Percentiles rank a stretch among this genome's conserved stretches.
Evolutionary conservation across 139 green algal species (phyloP).

Genomic region (Closterium sp.): DNA sequence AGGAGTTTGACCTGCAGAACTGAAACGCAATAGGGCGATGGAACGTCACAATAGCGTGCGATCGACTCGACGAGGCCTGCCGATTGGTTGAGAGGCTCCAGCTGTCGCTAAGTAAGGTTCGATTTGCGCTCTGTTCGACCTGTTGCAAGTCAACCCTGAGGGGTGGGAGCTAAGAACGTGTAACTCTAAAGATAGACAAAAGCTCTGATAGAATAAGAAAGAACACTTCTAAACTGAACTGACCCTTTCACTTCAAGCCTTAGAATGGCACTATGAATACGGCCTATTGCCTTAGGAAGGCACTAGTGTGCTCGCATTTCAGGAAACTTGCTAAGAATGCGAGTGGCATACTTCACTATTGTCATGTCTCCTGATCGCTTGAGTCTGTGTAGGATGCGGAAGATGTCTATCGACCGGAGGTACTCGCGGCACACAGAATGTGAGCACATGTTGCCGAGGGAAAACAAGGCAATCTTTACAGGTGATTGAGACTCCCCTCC

Average conservation of each 20-base stretch:
- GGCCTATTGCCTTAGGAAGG: no score
- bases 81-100: background rate
- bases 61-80: background rate
- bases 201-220: no score
- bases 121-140: no score
- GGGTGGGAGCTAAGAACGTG: no score
- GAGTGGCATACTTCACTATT: conserved; percentile 66
- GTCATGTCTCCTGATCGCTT: conserved; percentile 48
- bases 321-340: conserved; percentile 59
- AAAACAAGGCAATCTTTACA: conserved; percentile 89
- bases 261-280: no score
- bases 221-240: no score
- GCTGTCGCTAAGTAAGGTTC: no score
- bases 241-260: no score
- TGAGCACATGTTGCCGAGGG: conserved; percentile 83
- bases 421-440: conserved; percentile 62
- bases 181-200: no score
- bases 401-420: conserved; percentile 54
- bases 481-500: conserved; percentile 4
- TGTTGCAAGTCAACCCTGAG: no score
- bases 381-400: conserved; percentile 53
- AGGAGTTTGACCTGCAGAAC: background rate
- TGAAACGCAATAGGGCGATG: background rate
- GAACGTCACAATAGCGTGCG: no score
- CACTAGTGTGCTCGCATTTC: background rate